A percentile compares a stretch with the other conserved stretches of the same genome.
Conservation (phyloP, 1,284 basidiomycete genomes). For the Trametes hirsuta region DNA sequence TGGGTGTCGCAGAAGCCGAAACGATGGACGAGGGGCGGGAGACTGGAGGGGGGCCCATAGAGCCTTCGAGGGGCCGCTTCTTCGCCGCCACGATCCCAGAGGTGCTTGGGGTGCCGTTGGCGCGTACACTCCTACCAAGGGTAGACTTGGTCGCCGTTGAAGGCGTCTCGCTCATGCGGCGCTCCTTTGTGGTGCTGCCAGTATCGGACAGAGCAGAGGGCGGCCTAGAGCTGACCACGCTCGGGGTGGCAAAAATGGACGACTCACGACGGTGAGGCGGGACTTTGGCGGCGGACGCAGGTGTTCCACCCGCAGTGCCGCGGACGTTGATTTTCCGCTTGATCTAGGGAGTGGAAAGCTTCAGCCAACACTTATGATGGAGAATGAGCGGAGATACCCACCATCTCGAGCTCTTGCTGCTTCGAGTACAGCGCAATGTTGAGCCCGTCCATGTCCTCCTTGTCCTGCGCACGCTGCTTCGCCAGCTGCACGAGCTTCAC, state of each 20-base stretch:
- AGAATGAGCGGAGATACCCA: slow-evolving; percentile 44
- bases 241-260: slow-evolving; percentile 50
- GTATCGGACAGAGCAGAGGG: slow-evolving; percentile 59
- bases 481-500: slow-evolving; percentile 75
- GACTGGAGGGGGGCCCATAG: slow-evolving; percentile 54
- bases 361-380: neutral
- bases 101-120: slow-evolving; percentile 48
- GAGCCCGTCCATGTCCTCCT: slow-evolving; percentile 77
- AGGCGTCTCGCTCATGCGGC: slow-evolving; percentile 33
- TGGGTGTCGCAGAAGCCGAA: slow-evolving; percentile 21
- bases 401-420: slow-evolving; percentile 88
- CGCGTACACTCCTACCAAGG: slow-evolving; percentile 52
- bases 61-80: slow-evolving; percentile 35
- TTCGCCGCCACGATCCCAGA: slow-evolving; percentile 27
- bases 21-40: slow-evolving; percentile 18
- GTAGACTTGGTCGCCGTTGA: slow-evolving; percentile 33
- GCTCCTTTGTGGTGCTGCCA: slow-evolving; percentile 42
- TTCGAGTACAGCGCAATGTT: slow-evolving; percentile 89
- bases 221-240: slow-evolving; percentile 44
- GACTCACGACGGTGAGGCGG: slow-evolving; percentile 54
- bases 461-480: slow-evolving; percentile 68
- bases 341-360: slow-evolving; percentile 49
- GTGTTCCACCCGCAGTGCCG: slow-evolving; percentile 63
- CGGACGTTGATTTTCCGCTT: slow-evolving; percentile 71
- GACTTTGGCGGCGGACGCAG: slow-evolving; percentile 48